Conservation (phyloP, 1,139 yeast species). For the Blastobotrys elegans region DNA sequence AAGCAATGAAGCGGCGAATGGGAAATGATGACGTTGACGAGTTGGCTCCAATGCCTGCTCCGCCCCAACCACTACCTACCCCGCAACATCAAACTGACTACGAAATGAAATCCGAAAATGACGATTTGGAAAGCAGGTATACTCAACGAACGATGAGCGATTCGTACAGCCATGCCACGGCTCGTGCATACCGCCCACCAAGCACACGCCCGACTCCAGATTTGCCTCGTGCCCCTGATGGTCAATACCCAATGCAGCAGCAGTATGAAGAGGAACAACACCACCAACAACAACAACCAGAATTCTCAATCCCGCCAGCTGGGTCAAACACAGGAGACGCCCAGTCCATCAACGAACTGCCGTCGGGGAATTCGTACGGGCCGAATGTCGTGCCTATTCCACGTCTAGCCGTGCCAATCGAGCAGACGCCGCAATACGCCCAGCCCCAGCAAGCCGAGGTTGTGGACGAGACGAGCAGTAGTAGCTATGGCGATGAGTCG, state of each 20-base stretch:
- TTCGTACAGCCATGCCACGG: constrained; percentile 15
- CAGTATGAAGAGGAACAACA: neutral
- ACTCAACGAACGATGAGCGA: constrained; percentile 9
- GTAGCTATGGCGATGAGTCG: neutral
- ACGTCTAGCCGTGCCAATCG: constrained; percentile 1
- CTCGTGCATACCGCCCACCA: constrained; percentile 14
- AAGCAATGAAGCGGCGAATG: constrained; percentile 34
- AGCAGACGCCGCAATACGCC: neutral
- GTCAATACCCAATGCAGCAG: constrained; percentile 25
- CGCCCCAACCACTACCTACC: neutral
- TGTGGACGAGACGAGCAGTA: neutral
- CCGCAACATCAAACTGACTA: too few relatives aligned
- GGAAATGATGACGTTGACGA: constrained; percentile 16
- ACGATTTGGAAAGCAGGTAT: neutral
- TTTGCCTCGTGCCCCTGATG: constrained; percentile 3
- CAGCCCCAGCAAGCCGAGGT: constrained; percentile 1
- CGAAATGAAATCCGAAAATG: neutral
- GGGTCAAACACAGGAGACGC: constrained; percentile 31
- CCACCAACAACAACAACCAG: constrained; percentile 22
- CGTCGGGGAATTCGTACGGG: constrained; percentile 27
- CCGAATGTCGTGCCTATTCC: constrained; percentile 30
- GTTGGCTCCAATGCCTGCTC: neutral
- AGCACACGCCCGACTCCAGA: neutral
- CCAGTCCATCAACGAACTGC: constrained; percentile 25
- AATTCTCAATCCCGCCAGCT: constrained; percentile 24